Evolutionary conservation across 148 eudicot species (phyloP).

Genomic region (Rhododendron simsii): DNA sequence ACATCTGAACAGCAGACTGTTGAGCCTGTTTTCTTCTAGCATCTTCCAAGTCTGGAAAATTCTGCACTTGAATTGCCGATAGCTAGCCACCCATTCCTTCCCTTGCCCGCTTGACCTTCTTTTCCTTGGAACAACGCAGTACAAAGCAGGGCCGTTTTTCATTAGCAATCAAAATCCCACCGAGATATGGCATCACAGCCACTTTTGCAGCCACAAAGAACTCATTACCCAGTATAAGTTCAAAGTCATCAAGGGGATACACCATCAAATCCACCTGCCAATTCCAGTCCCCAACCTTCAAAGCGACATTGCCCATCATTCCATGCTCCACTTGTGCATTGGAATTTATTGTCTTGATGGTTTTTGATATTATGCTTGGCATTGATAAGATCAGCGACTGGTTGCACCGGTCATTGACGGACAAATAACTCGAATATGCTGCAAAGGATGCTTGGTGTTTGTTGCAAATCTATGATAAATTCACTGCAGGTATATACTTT

Average conservation of each 20-base stretch:
- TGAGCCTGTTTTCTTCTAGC: no score
- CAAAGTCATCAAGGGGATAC: not conserved
- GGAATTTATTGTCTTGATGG: not conserved
- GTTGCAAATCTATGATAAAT: no score
- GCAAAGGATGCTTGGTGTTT: no score
- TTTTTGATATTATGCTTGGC: no score
- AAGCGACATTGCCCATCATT: not conserved
- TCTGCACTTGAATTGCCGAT: not conserved
- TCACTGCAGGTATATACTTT: no score
- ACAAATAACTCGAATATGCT: no score
- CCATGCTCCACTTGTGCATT: not conserved
- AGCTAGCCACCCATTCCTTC: not conserved
- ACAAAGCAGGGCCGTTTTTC: not conserved
- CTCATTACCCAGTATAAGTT: not conserved
- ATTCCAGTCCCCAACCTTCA: not conserved
- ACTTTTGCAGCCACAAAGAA: not conserved
- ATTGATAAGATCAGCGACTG: no score
- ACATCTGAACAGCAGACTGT: no score
- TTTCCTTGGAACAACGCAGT: no score
- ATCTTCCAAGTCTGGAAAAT: not conserved
- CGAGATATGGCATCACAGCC: not conserved
- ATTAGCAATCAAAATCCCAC: not conserved
- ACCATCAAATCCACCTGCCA: not conserved
- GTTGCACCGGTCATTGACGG: no score
- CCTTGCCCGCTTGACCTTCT: no score